phyloP scores from a whole-genome alignment of 768 basidiomycete genomes.

The Podaxis mareebaensis region DNA sequence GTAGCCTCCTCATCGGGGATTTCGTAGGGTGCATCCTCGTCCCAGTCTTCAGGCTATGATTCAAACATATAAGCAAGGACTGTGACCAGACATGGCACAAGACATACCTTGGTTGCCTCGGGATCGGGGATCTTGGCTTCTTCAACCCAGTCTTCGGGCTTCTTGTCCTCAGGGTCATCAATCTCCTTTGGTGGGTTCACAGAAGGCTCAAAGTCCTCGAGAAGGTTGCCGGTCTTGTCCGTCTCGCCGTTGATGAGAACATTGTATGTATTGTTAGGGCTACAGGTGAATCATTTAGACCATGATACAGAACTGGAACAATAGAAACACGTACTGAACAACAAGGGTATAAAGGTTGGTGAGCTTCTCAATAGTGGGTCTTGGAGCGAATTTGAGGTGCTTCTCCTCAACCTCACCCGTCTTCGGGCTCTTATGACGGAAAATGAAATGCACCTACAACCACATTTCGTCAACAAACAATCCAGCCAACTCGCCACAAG shows the following conservation, averaged over 20 bases:
- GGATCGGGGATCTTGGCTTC: constrained; percentile 82
- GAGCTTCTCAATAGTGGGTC: constrained; percentile 84
- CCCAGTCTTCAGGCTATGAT: constrained; percentile 91
- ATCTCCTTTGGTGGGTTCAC: constrained; percentile 95
- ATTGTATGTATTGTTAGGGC: constrained; percentile 93
- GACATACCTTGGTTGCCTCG: constrained; percentile 73
- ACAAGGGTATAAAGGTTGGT: constrained; percentile 95
- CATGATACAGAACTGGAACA: neutral
- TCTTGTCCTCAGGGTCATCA: constrained; percentile 87
- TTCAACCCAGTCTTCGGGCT: constrained; percentile 95
- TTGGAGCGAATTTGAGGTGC: constrained; percentile 81
- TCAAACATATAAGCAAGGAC: constrained; percentile 2
- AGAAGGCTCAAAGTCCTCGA: constrained; percentile 91
- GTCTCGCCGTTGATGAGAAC: constrained; percentile 88
- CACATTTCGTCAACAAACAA: neutral
- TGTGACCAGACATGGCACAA: neutral
- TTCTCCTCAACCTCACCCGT: constrained; percentile 97
- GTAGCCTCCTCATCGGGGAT: constrained; percentile 83
- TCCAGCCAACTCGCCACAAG: neutral
- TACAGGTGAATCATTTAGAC: constrained; percentile 27
- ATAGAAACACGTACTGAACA: constrained; percentile 64
- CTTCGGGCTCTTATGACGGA: constrained; percentile 94
- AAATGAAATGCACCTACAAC: constrained; percentile 94
- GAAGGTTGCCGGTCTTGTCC: constrained; percentile 76
- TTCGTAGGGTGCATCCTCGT: constrained; percentile 94